These are phyloP conservation scores for Penicillium mononematosum DNA, from an alignment of 495 filamentous ascomycete genomes.

Conservation along the genomic window DNA sequence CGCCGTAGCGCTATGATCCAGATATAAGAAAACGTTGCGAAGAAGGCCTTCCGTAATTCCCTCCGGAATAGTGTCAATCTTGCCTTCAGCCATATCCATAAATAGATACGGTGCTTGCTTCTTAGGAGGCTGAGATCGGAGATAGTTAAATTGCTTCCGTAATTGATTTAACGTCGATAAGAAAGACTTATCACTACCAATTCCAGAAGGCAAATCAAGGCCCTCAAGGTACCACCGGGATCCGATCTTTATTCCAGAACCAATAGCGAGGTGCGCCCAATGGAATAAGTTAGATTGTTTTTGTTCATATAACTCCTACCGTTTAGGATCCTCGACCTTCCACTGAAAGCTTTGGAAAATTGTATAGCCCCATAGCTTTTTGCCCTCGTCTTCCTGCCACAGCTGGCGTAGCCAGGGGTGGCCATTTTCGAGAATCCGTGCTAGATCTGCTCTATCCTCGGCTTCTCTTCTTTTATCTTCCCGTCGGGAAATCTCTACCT, in stretches of 20 bases:
- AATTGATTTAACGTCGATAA: background rate
- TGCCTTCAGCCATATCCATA: background rate
- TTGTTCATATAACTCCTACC: constrained; percentile 3
- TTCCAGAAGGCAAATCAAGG: constrained; percentile 6
- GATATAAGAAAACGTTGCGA: constrained; percentile 7
- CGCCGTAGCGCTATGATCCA: constrained; percentile 3
- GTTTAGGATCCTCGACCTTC: constrained; percentile 8
- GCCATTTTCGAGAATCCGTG: background rate
- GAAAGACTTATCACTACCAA: constrained; percentile 3
- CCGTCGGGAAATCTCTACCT: background rate
- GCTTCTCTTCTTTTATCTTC: background rate
- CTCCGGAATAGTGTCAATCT: background rate
- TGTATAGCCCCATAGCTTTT: constrained; percentile 8
- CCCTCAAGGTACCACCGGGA: background rate
- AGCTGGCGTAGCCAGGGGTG: constrained; percentile 4
- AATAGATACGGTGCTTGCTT: background rate
- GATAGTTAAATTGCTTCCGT: constrained; percentile 9
- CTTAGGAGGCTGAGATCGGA: constrained; percentile 4
- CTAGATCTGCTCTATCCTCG: background rate
- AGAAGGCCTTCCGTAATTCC: constrained; percentile 4
- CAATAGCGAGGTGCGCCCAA: constrained; percentile 5
- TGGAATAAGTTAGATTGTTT: background rate
- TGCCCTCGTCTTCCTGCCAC: constrained; percentile 6
- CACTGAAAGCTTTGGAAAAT: constrained; percentile 2
- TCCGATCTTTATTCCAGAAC: background rate